Conservation (phyloP, 352 stramenopile genomes). For the Phytophthora cactorum region DNA sequence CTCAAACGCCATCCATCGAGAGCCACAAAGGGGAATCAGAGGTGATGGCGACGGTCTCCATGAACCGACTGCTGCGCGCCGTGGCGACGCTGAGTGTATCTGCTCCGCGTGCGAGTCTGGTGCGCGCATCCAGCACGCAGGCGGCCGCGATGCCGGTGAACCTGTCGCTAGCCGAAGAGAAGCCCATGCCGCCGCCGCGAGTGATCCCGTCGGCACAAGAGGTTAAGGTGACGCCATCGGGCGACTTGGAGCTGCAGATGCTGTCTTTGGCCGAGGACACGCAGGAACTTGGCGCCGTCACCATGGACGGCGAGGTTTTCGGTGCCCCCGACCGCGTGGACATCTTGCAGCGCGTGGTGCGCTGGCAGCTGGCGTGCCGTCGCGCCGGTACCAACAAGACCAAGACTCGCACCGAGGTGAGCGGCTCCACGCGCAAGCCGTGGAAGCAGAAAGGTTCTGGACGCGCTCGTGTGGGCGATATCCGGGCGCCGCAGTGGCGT, state of each 20-base stretch:
- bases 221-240: conserved; percentile 55
- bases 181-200: conserved; percentile 67
- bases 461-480: conserved; percentile 87
- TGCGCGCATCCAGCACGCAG: conserved; percentile 34
- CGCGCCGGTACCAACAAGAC: conserved; percentile 89
- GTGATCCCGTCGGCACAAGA: conserved; percentile 67
- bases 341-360: conserved; percentile 89
- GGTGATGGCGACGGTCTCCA: conserved; percentile 39
- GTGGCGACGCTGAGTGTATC: conserved; percentile 62
- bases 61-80: conserved; percentile 68
- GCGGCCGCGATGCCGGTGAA: conserved; percentile 53
- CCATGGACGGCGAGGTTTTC: conserved; percentile 77
- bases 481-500: conserved; percentile 85
- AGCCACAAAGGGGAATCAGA: conserved; percentile 15
- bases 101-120: conserved; percentile 50
- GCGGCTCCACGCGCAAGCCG: conserved; percentile 87
- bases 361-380: conserved; percentile 86
- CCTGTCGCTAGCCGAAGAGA: conserved; percentile 76
- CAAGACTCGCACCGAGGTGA: conserved; percentile 89
- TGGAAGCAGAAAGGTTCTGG: conserved; percentile 91
- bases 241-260: conserved; percentile 74
- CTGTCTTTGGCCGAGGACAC: conserved; percentile 59
- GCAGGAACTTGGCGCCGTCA: conserved; percentile 51
- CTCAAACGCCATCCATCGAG: conserved; percentile 18
- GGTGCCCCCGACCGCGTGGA: conserved; percentile 78